phyloP scores from a whole-genome alignment of 495 filamentous ascomycete species.

The Hyaloscypha hepaticicola region DNA sequence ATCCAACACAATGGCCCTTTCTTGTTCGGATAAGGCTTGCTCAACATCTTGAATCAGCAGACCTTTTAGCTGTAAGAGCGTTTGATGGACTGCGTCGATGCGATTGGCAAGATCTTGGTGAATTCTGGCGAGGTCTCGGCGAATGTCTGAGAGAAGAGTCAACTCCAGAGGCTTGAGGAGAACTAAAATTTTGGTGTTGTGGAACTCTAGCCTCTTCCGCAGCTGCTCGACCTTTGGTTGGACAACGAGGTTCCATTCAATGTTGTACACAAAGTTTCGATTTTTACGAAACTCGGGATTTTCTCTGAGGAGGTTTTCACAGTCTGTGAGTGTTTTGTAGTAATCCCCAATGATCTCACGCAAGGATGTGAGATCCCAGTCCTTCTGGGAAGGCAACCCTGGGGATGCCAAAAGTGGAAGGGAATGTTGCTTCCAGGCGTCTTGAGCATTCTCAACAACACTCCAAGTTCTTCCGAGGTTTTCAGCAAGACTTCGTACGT shows the following conservation, averaged over 20 bases:
- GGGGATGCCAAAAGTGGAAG: constrained; percentile 1
- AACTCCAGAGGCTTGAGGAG: constrained; percentile 32
- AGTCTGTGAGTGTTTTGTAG: constrained; percentile 29
- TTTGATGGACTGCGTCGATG: constrained; percentile 26
- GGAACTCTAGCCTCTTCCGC: constrained; percentile 19
- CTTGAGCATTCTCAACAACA: constrained; percentile 27
- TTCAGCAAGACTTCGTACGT: constrained; percentile 28
- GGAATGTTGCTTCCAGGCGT: constrained; percentile 15
- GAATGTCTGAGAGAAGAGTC: constrained; percentile 23
- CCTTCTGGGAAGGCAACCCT: background rate
- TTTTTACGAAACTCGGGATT: constrained; percentile 22
- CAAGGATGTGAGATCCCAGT: constrained; percentile 26
- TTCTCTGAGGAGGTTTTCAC: constrained; percentile 26
- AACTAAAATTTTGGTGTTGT: constrained; percentile 31
- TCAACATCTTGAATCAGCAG: constrained; percentile 24
- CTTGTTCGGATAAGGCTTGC: constrained; percentile 20
- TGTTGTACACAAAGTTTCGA: constrained; percentile 23
- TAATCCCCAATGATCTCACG: constrained; percentile 32
- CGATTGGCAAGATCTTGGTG: constrained; percentile 27
- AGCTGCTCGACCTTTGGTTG: constrained; percentile 27
- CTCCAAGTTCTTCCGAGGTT: constrained; percentile 21
- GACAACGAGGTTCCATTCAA: constrained; percentile 29
- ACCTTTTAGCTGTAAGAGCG: constrained; percentile 19
- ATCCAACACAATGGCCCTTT: constrained; percentile 8
- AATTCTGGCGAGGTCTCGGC: constrained; percentile 27